Conservation (phyloP, 768 basidiomycete species). For the Suillus hirtellus region DNA sequence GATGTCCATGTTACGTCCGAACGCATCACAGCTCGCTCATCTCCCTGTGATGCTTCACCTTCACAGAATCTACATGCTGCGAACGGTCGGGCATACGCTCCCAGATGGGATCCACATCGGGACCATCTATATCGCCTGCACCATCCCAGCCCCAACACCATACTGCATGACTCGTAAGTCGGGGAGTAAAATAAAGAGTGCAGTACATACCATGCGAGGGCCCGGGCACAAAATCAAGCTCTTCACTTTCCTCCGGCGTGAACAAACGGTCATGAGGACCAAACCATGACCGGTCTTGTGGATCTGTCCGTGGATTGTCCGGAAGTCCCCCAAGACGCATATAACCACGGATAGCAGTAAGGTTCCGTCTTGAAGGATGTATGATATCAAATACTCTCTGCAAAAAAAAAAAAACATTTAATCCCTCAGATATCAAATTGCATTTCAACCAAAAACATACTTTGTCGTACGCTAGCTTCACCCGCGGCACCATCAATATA, state of each 20-base stretch:
- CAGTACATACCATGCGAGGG: slow-evolving; percentile 72
- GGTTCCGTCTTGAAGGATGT: slow-evolving; percentile 85
- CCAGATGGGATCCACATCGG: slow-evolving; percentile 98
- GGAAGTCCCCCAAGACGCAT: slow-evolving; percentile 93
- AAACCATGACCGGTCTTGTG: slow-evolving; percentile 97
- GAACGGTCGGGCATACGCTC: slow-evolving; percentile 76
- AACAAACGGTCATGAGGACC: slow-evolving; percentile 96
- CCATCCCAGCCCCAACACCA: slow-evolving; percentile 99
- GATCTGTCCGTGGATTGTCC: slow-evolving; percentile 94
- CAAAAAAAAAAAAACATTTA: slow-evolving; percentile 2
- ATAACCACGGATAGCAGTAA: slow-evolving; percentile 95
- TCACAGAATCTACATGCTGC: slow-evolving; percentile 55
- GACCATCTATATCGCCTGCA: slow-evolving; percentile 95
- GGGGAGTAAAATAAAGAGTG: neutral
- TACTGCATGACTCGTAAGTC: slow-evolving; percentile 46
- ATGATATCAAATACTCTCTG: slow-evolving; percentile 95
- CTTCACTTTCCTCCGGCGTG: slow-evolving; percentile 81
- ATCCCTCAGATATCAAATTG: slow-evolving; percentile 10
- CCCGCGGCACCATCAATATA: slow-evolving; percentile 96
- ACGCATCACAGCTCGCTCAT: slow-evolving; percentile 25
- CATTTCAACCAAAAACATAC: slow-evolving; percentile 40
- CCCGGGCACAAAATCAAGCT: slow-evolving; percentile 74
- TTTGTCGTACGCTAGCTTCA: slow-evolving; percentile 93
- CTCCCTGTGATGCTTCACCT: slow-evolving; percentile 66
- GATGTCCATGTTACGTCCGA: neutral